Conservation (phyloP, 139 green algal species). For the Axilococcus clingmanii region DNA sequence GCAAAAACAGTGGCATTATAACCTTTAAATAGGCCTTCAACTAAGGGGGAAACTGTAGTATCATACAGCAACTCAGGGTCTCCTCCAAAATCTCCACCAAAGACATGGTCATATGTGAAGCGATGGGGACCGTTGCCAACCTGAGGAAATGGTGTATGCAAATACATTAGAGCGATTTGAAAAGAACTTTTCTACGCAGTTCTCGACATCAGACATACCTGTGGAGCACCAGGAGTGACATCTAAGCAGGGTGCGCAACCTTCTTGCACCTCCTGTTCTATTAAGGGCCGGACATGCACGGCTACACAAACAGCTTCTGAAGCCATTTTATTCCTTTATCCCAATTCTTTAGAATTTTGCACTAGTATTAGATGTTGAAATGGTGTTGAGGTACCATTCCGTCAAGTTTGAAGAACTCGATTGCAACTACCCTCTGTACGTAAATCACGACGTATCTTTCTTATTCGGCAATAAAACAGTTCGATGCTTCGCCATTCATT, state of each 20-base stretch:
- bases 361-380: too few relatives aligned
- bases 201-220: slow-evolving; percentile 37
- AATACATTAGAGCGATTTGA: too few relatives aligned
- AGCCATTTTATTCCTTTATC: too few relatives aligned
- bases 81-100: slow-evolving; percentile 38
- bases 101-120: slow-evolving; percentile 82
- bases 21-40: slow-evolving; percentile 76
- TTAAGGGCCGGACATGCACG: slow-evolving; percentile 76
- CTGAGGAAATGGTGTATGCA: slow-evolving; percentile 18
- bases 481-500: too few relatives aligned
- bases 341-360: too few relatives aligned
- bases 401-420: too few relatives aligned
- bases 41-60: slow-evolving; percentile 66
- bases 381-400: too few relatives aligned
- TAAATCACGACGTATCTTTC: too few relatives aligned
- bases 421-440: too few relatives aligned
- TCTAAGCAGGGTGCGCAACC: slow-evolving; percentile 54
- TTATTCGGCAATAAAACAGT: too few relatives aligned
- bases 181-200: not conserved
- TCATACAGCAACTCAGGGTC: slow-evolving; percentile 44
- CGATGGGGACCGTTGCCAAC: slow-evolving; percentile 37
- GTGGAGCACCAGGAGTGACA: slow-evolving; percentile 49
- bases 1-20: slow-evolving; percentile 80
- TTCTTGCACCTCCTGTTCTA: slow-evolving; percentile 56
- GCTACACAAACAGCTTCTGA: slow-evolving; percentile 47